Evolutionary conservation across 139 green algal genomes (phyloP).

Genomic region (Picochlorum costavermella): DNA sequence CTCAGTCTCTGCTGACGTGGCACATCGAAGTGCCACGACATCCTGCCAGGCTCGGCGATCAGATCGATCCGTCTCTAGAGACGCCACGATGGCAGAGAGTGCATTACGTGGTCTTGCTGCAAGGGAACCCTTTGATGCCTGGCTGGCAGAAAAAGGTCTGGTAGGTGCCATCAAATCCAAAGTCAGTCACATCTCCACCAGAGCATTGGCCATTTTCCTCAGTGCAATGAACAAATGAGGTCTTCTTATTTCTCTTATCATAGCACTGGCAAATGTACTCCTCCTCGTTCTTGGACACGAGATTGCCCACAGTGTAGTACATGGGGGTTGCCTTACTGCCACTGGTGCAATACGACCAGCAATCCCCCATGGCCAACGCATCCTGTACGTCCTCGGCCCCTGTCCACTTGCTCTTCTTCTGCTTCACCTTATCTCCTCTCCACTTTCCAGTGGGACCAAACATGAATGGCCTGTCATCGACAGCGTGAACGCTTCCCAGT

Average conservation of each 20-base stretch:
- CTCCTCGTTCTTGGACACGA: not conserved
- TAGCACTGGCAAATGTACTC: conserved; percentile 1
- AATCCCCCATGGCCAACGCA: not conserved
- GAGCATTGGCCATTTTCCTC: not conserved
- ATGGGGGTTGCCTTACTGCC: not conserved
- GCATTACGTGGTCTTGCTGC: not conserved
- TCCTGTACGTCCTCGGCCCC: not conserved
- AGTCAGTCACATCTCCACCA: not conserved
- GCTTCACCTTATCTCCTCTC: conserved; percentile 1
- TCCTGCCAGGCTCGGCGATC: no score
- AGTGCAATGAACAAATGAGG: not conserved
- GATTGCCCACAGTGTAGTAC: not conserved
- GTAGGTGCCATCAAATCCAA: not conserved
- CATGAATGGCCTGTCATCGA: not conserved
- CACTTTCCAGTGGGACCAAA: not conserved
- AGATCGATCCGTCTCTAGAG: no score
- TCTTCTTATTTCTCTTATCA: not conserved
- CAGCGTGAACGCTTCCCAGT: not conserved
- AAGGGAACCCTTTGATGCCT: not conserved
- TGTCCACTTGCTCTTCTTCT: conserved; percentile 5
- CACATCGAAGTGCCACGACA: no score
- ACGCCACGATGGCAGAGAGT: no score
- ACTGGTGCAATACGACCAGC: not conserved
- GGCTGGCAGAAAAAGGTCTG: not conserved
- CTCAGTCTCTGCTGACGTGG: no score